phyloP scores from a whole-genome alignment of 257 asterid genomes.

The Hygrophila difformis region DNA sequence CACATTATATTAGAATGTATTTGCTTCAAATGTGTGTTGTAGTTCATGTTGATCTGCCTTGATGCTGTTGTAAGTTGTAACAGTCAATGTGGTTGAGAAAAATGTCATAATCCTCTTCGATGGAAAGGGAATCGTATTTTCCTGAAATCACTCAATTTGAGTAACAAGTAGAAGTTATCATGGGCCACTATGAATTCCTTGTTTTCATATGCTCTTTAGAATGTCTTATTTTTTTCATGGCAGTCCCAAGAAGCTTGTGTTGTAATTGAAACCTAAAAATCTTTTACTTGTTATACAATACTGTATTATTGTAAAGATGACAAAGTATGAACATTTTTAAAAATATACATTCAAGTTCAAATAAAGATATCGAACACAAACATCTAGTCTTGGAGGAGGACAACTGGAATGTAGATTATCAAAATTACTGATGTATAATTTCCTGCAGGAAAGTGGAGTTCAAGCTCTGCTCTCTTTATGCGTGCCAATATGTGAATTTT shows the following conservation, averaged over 20 bases:
- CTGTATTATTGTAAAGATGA: no score
- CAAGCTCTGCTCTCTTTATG: no score
- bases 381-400: no score
- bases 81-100: neutral
- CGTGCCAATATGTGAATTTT: no score
- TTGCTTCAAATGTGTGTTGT: neutral
- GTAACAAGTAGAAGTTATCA: no score
- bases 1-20: no score
- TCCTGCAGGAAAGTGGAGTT: no score
- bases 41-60: neutral
- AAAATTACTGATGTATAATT: no score
- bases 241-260: neutral
- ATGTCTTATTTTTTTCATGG: neutral
- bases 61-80: neutral
- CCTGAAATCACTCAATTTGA: neutral
- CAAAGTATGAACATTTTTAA: no score
- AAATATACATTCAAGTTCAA: no score
- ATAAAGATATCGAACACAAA: no score
- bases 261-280: neutral
- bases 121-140: neutral
- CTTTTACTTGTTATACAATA: neutral
- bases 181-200: neutral
- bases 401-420: no score
- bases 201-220: neutral
- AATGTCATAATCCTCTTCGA: neutral